phyloP scores from a whole-genome alignment of 2,329 filamentous ascomycete genomes.

The Stagonosporopsis rhizophila region DNA sequence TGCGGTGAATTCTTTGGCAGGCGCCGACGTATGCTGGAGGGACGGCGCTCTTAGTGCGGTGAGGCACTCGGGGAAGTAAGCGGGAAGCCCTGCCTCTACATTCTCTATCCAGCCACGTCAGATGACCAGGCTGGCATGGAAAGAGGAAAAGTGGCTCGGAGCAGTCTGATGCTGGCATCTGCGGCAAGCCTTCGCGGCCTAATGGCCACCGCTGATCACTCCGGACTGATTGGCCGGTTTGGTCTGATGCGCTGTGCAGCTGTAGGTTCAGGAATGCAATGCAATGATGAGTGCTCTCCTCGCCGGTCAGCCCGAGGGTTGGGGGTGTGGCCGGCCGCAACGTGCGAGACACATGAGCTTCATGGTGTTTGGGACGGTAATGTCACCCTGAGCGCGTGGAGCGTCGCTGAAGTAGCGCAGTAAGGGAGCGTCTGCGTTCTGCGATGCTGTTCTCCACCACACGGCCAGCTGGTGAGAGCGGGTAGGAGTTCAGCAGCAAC shows the following conservation, averaged over 20 bases:
- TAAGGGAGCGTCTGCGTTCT: constrained; percentile 25
- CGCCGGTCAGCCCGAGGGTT: constrained; percentile 38
- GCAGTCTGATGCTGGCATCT: constrained; percentile 37
- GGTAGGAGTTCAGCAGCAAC: constrained; percentile 27
- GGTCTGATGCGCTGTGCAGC: constrained; percentile 25
- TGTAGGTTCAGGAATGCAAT: constrained; percentile 46
- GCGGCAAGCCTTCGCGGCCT: constrained; percentile 35
- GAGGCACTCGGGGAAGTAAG: constrained; percentile 37
- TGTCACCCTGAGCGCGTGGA: constrained; percentile 41
- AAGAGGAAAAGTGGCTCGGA: constrained; percentile 26
- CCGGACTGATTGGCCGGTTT: constrained; percentile 26
- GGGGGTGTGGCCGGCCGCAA: constrained; percentile 38
- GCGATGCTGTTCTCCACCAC: constrained; percentile 21
- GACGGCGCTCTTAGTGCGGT: constrained; percentile 28
- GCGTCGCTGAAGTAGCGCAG: constrained; percentile 20
- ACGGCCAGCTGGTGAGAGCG: constrained; percentile 24
- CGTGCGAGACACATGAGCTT: constrained; percentile 47
- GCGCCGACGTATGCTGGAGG: constrained; percentile 29
- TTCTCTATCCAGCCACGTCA: constrained; percentile 39
- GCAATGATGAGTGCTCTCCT: constrained; percentile 32
- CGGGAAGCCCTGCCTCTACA: constrained; percentile 34
- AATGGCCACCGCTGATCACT: constrained; percentile 21
- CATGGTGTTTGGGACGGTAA: constrained; percentile 32
- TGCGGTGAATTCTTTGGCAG: constrained; percentile 38
- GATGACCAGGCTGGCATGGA: constrained; percentile 39